These are phyloP conservation scores for Ustilago lituana DNA, from an alignment of 1,284 basidiomycete genomes.

Conservation along the genomic window DNA sequence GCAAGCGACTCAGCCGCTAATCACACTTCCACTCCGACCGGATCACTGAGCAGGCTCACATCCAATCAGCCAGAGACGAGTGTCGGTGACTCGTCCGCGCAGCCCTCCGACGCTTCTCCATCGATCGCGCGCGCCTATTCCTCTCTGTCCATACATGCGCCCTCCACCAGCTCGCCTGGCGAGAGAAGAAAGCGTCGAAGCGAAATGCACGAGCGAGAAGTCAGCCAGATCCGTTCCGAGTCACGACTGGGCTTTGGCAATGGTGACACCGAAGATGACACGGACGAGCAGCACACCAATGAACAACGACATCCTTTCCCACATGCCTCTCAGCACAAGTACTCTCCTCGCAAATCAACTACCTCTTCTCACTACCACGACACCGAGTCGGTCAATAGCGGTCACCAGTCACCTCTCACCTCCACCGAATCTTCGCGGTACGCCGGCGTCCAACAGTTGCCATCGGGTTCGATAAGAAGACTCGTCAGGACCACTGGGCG, in stretches of 20 bases:
- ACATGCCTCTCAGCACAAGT: slow-evolving; percentile 30
- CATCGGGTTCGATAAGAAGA: slow-evolving; percentile 27
- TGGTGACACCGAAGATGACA: slow-evolving; percentile 18
- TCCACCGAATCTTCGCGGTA: slow-evolving; percentile 18
- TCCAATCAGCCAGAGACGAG: neutral
- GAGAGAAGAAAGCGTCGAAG: slow-evolving; percentile 33
- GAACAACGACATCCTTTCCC: slow-evolving; percentile 20
- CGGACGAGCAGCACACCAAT: neutral
- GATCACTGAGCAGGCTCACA: neutral
- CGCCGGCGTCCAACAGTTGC: slow-evolving; percentile 3
- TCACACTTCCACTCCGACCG: neutral
- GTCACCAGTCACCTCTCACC: slow-evolving; percentile 1
- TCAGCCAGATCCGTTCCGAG: slow-evolving; percentile 52
- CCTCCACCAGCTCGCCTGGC: slow-evolving; percentile 17
- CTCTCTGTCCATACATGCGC: slow-evolving; percentile 9
- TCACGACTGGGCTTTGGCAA: slow-evolving; percentile 33
- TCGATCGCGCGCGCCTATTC: slow-evolving; percentile 20
- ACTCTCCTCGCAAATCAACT: slow-evolving; percentile 44
- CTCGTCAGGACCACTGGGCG: slow-evolving; percentile 20
- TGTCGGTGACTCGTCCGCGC: no score
- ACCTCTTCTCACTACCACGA: slow-evolving; percentile 20
- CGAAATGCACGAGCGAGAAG: slow-evolving; percentile 50
- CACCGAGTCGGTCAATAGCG: neutral
- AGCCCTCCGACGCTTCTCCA: no score
- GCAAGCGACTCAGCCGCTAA: neutral